Percentiles rank a stretch among this genome's conserved stretches.
Conservation (phyloP, 208 protist species). For the Zelonia costaricensis region DNA sequence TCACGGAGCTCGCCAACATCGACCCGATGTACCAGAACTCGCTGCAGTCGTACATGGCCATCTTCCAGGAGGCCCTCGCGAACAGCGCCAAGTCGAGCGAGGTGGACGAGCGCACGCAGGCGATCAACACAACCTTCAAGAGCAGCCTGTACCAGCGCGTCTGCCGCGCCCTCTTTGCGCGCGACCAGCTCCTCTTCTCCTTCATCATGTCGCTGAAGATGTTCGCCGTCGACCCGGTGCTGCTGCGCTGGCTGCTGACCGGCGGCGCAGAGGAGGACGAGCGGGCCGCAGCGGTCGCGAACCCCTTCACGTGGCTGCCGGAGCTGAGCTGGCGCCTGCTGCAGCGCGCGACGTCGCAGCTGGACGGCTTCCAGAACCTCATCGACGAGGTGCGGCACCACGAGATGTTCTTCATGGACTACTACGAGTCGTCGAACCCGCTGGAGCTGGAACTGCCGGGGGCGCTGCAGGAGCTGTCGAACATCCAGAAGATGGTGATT, state of each 20-base stretch:
- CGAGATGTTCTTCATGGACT: slow-evolving; percentile 71
- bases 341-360: slow-evolving; percentile 68
- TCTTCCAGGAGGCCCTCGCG: slow-evolving; percentile 94
- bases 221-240: slow-evolving; percentile 79
- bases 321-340: slow-evolving; percentile 89
- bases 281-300: slow-evolving; percentile 19
- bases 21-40: slow-evolving; percentile 98
- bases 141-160: slow-evolving; percentile 84
- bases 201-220: slow-evolving; percentile 95
- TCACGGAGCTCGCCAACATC: slow-evolving; percentile 96
- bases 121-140: slow-evolving; percentile 89
- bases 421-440: slow-evolving; percentile 89
- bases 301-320: slow-evolving; percentile 89
- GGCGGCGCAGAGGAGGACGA: slow-evolving; percentile 79
- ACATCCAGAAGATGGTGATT: slow-evolving; percentile 92
- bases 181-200: slow-evolving; percentile 95
- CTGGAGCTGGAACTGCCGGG: slow-evolving; percentile 75
- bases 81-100: slow-evolving; percentile 79
- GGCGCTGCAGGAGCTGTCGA: slow-evolving; percentile 49
- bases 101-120: slow-evolving; percentile 75
- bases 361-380: slow-evolving; percentile 52
- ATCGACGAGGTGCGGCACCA: slow-evolving; percentile 40
- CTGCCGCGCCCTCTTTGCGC: slow-evolving; percentile 93
- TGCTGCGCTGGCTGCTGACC: slow-evolving; percentile 93
- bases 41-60: slow-evolving; percentile 94